A percentile compares a stretch with the other conserved stretches of the same genome.
These are phyloP conservation scores for Cladosporium sp. DNA, from an alignment of 2,329 filamentous ascomycete genomes.

Conservation along the genomic window DNA sequence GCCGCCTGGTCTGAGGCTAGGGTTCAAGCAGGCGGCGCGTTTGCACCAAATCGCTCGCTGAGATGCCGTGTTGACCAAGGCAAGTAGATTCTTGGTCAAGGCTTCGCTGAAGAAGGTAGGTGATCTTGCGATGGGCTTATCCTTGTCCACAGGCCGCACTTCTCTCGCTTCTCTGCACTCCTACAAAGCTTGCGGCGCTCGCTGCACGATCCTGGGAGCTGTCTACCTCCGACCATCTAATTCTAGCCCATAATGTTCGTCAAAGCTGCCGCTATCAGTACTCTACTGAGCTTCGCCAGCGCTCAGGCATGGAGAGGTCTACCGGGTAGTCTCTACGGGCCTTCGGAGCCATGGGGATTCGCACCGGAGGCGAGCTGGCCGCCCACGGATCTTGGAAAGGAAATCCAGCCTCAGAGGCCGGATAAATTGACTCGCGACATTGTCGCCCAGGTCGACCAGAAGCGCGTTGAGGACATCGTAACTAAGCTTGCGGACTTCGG, in stretches of 20 bases:
- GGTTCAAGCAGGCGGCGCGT: too few relatives aligned
- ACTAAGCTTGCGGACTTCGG: slow-evolving; percentile 51
- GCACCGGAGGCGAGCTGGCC: slow-evolving; percentile 34
- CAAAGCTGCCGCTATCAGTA: neutral
- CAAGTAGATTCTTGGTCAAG: too few relatives aligned
- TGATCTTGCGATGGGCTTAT: too few relatives aligned
- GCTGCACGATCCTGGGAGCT: too few relatives aligned
- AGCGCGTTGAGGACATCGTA: slow-evolving; percentile 46
- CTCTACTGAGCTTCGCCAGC: slow-evolving; percentile 3
- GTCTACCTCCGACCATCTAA: too few relatives aligned
- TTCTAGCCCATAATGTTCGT: neutral
- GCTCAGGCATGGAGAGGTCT: slow-evolving; percentile 20
- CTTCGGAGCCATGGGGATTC: slow-evolving; percentile 17
- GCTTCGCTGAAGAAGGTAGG: too few relatives aligned
- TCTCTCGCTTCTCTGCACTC: too few relatives aligned
- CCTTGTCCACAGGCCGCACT: too few relatives aligned
- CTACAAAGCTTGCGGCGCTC: too few relatives aligned
- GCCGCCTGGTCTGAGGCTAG: too few relatives aligned
- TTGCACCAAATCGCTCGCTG: too few relatives aligned
- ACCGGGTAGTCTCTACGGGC: slow-evolving; percentile 21
- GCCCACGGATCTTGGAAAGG: slow-evolving; percentile 31
- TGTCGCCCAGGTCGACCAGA: slow-evolving; percentile 35
- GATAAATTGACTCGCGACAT: slow-evolving; percentile 36
- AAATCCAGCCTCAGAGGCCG: slow-evolving; percentile 37
- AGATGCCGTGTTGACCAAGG: too few relatives aligned